Base-by-base conservation (phyloP, 352 stramenopile species). In the Pythium volutum region DNA sequence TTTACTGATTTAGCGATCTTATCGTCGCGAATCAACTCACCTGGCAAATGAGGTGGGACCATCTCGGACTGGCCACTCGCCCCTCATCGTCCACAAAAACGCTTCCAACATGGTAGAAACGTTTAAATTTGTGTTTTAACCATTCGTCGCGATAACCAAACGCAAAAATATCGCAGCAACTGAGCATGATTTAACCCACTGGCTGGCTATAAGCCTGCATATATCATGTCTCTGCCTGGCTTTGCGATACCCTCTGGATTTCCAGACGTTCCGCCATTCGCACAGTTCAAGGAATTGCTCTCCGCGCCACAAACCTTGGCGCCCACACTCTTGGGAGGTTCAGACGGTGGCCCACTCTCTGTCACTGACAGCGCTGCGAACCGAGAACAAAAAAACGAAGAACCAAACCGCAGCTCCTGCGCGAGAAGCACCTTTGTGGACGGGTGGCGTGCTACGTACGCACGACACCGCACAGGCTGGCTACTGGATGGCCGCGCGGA, bases 191-290 rank as follows among this genome's bases (percentile, higher is more conserved):
- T 23, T 38, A 38, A 52, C 26, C 45, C 8, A 14, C 3, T 25
- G 1, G 3, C n/a, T 15, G 5, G 25, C 14, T 23, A 52, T 23
- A 25, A 52, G 15, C n/a, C 6, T n/a, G 34, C 18, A 14, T 36
- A 26, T 39, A 58, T 25, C 33, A n/a, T 58, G 36, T 58, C 33
- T 36, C 12, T 47, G 16, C 51, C 51, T 8, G 25, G 2, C n/a
- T n/a, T 15, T 16, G 25, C 27, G 23, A 5, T n/a, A 18, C 52
- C 38, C 38, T 59, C 52, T 59, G 52, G 52, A 59, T 41, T 59
- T 51, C 38, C 27, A n/a, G 52, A 51, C 39, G 52, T 59, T 59
- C 52, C 52, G 7, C 26, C 52, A 51, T 50, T 50, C 26, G 52
- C 18, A n/a, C 45, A 23, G 52, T 50, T 59, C 52, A 59, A 59